Percentiles rank a stretch among this genome's conserved stretches.
phyloP scores from a whole-genome alignment of 768 basidiomycete genomes.

The Pisolithus tinctorius region DNA sequence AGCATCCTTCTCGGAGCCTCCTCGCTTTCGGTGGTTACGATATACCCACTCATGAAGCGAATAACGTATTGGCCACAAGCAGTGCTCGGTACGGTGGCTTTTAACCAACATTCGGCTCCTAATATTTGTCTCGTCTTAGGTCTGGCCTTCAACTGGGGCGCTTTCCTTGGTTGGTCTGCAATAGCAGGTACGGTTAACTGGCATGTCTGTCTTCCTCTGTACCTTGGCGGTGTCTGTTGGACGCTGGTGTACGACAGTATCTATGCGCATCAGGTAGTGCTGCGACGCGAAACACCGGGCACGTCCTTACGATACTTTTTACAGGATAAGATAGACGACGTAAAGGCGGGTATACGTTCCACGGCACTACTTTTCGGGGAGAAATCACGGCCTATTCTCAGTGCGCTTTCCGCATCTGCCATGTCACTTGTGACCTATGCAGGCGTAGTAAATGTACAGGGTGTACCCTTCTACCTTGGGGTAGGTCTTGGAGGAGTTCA shows the following conservation, averaged over 20 bases:
- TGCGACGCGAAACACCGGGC: background rate
- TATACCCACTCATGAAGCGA: slow-evolving; percentile 97
- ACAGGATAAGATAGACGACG: slow-evolving; percentile 91
- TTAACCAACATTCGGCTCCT: background rate
- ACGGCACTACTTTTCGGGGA: slow-evolving; percentile 89
- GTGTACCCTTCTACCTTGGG: slow-evolving; percentile 73
- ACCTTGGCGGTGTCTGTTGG: slow-evolving; percentile 87
- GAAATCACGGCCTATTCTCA: slow-evolving; percentile 67
- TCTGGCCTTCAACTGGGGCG: slow-evolving; percentile 96
- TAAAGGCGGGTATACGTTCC: slow-evolving; percentile 82
- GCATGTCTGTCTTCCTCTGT: slow-evolving; percentile 79
- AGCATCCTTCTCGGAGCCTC: slow-evolving; percentile 92
- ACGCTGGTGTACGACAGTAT: slow-evolving; percentile 96
- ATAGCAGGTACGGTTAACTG: slow-evolving; percentile 77
- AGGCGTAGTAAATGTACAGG: slow-evolving; percentile 74
- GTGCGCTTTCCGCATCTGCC: slow-evolving; percentile 64
- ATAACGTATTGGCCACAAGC: slow-evolving; percentile 96
- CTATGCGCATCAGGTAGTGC: slow-evolving; percentile 87
- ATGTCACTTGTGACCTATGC: slow-evolving; percentile 71
- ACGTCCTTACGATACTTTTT: background rate
- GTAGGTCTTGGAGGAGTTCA: slow-evolving; percentile 68
- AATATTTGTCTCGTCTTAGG: slow-evolving; percentile 37
- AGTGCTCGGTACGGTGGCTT: slow-evolving; percentile 63
- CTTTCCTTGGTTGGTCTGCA: slow-evolving; percentile 93
- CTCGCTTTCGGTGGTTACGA: slow-evolving; percentile 76